A percentile compares a stretch with the other conserved stretches of the same genome.
These are phyloP conservation scores for Ajuga reptans DNA, from an alignment of 305 asterid genomes.

Conservation along the genomic window DNA sequence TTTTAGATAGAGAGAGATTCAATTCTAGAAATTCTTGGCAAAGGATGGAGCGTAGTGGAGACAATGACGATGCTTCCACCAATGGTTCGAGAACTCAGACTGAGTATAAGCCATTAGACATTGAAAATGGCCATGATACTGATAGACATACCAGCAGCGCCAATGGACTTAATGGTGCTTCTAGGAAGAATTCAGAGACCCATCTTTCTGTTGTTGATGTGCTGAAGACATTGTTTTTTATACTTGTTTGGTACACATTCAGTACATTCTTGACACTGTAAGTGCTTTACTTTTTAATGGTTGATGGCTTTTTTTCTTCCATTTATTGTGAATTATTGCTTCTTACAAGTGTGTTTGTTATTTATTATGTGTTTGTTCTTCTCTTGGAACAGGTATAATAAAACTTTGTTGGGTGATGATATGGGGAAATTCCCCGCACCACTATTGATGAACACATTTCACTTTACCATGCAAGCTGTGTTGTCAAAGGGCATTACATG, in stretches of 20 bases:
- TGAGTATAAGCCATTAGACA: slow-evolving; percentile 55
- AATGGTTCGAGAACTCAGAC: slow-evolving; percentile 30
- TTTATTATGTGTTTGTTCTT: slow-evolving; percentile 12
- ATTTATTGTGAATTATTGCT: slow-evolving; percentile 7
- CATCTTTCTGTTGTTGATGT: slow-evolving; percentile 52
- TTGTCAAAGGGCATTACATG: slow-evolving; percentile 77
- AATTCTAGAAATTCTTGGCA: slow-evolving; percentile 21
- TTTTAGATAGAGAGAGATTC: slow-evolving; percentile 34
- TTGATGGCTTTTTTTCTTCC: neutral
- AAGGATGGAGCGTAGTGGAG: slow-evolving; percentile 48
- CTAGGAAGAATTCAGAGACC: slow-evolving; percentile 24
- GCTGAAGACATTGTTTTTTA: slow-evolving; percentile 71
- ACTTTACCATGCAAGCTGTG: slow-evolving; percentile 89
- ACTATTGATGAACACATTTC: slow-evolving; percentile 81
- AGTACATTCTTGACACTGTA: slow-evolving; percentile 90
- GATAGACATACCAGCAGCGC: slow-evolving; percentile 21
- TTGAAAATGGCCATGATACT: slow-evolving; percentile 39
- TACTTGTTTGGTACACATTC: slow-evolving; percentile 88
- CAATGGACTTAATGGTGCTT: slow-evolving; percentile 18
- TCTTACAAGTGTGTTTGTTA: slow-evolving; percentile 10
- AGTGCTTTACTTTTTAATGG: slow-evolving; percentile 29
- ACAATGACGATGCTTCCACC: slow-evolving; percentile 28
- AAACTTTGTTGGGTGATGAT: slow-evolving; percentile 86
- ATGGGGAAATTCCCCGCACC: slow-evolving; percentile 96
- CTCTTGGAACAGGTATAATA: slow-evolving; percentile 63